These are phyloP conservation scores for Pseudocercospora ulei DNA, from an alignment of 2,329 filamentous ascomycete species.

Conservation along the genomic window DNA sequence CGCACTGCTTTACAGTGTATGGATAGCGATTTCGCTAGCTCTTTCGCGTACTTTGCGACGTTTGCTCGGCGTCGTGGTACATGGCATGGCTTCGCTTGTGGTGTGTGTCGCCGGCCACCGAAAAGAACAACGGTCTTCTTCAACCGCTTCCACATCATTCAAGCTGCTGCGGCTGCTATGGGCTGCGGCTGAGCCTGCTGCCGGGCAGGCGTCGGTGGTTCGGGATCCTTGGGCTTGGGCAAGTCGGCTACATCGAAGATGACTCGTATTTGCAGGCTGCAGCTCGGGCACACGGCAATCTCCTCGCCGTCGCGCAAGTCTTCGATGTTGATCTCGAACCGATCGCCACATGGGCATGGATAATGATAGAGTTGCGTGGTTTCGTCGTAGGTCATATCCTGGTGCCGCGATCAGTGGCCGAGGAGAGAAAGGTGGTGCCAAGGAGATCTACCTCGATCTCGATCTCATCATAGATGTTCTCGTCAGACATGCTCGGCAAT, in stretches of 20 bases:
- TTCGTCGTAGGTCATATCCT: constrained; percentile 83
- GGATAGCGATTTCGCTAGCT: too few species aligned
- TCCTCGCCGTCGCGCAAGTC: constrained; percentile 84
- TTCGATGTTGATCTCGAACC: constrained; percentile 78
- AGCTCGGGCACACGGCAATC: constrained; percentile 94
- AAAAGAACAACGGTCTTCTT: background rate
- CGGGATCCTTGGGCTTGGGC: constrained; percentile 38
- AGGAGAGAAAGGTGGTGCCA: background rate
- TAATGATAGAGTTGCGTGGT: constrained; percentile 83
- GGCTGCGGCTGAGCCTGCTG: constrained; percentile 16
- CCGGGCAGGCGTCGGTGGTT: constrained; percentile 9
- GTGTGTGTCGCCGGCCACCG: too few species aligned
- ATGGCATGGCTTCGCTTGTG: too few species aligned
- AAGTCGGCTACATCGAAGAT: constrained; percentile 67
- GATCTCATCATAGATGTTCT: constrained; percentile 81
- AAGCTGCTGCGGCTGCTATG: constrained; percentile 24
- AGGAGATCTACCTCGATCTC: constrained; percentile 60
- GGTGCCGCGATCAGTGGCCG: constrained; percentile 2
- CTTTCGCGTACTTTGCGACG: too few species aligned
- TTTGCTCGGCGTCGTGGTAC: too few species aligned
- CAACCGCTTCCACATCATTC: constrained; percentile 11
- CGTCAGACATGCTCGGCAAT: constrained; percentile 26
- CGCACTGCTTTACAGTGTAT: too few species aligned
- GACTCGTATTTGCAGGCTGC: constrained; percentile 90
- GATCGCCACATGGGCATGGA: constrained; percentile 92